Evolutionary conservation across 805 yeast species (phyloP), one percentile per base, ranked within the genome.

Genomic region (Tetrapisispora fleetii): DNA sequence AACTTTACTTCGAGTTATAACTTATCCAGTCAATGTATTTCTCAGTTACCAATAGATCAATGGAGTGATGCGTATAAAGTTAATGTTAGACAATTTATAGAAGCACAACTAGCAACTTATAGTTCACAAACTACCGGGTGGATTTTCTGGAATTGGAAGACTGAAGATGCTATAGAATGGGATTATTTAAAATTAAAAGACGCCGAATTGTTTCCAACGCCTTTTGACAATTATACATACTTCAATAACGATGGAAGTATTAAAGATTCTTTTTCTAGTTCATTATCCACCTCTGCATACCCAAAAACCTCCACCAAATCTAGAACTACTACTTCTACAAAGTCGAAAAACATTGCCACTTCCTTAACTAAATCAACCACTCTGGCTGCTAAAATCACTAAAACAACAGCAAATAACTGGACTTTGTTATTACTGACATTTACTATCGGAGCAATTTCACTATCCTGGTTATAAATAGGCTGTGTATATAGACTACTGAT

Each of bases 71-170:
- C 65, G 16, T 71, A 74, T 43, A 74, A 67, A 49, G 57, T 53
- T 3, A 63, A 76, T 39, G 75, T 77, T 10, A 68, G 86, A 49
- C 74, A 71, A 56, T 75, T 74, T 52, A 70, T 82, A 37, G 86
- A 82, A 57, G 78, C 76, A 38, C 88, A 83, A 58, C 58, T 82
- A 47, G 77, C 78, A 44, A 70, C 77, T 28, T 82, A 72, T 58
- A 67, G 67, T 19, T 57, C 60, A n/a, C 54, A 67, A 47, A 68
- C 73, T 35, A 67, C 67, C 11, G 88, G 88, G 0, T 82, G 81
- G 78, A 75, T 81, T 37, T 82, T 81, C 57, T 83, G 88, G 89
- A 78, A 79, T 55, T 81, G 74, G 68, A 81, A 80, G 59, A 81
- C 86, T 0, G 89, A 83, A 57, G 60, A 66, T 48, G 77, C 85